Evolutionary conservation across 345 rosid species (phyloP).

Genomic region (Brassica rapa): DNA sequence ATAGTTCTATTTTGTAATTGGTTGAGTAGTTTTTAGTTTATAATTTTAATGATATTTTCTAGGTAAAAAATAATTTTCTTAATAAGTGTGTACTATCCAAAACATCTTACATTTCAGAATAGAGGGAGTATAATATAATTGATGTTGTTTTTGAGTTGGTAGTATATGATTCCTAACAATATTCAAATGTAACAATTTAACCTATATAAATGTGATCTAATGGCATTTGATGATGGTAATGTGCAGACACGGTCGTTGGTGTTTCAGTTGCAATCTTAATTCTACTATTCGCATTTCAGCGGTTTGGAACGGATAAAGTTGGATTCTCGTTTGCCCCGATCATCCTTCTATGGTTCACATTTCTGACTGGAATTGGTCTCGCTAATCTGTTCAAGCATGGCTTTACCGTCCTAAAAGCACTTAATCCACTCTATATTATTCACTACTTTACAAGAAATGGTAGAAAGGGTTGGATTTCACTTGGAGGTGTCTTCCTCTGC

Average conservation of each 20-base stretch:
- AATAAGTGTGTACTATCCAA: no score
- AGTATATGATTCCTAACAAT: background rate
- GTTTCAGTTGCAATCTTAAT: slow-evolving; percentile 63
- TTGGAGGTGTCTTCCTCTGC: slow-evolving; percentile 72
- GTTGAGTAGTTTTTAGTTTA: no score
- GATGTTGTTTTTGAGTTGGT: background rate
- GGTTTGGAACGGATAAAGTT: slow-evolving; percentile 75
- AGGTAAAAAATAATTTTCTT: no score
- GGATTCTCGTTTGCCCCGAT: slow-evolving; percentile 72
- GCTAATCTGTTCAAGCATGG: slow-evolving; percentile 64
- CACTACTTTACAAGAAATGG: slow-evolving; percentile 59
- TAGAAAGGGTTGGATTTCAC: slow-evolving; percentile 58
- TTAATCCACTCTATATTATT: slow-evolving; percentile 61
- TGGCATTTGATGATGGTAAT: background rate
- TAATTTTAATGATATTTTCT: no score
- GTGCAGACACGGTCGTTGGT: slow-evolving; percentile 66
- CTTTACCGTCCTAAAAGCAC: slow-evolving; percentile 57
- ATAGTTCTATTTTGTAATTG: no score
- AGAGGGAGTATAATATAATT: background rate
- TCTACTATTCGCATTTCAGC: slow-evolving; percentile 50
- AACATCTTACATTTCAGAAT: no score
- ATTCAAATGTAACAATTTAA: background rate
- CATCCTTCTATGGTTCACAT: slow-evolving; percentile 57
- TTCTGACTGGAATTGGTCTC: slow-evolving; percentile 60
- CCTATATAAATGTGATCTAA: background rate